Evolutionary conservation across 208 protist genomes (phyloP).

Genomic region (Wallacemonas rigidus): DNA sequence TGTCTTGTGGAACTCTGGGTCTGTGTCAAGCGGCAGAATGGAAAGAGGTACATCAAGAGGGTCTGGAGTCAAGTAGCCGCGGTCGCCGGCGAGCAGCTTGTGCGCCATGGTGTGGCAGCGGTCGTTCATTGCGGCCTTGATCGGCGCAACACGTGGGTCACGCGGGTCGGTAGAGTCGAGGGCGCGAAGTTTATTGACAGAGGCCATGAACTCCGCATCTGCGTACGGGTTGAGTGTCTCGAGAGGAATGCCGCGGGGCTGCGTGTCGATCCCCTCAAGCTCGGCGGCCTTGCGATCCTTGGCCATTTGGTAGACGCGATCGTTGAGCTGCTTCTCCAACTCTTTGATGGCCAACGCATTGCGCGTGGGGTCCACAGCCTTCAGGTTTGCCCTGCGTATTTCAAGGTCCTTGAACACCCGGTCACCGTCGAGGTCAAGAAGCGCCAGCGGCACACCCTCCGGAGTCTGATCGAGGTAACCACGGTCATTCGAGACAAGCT

Average conservation of each 20-base stretch:
- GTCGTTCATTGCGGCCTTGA: constrained; percentile 56
- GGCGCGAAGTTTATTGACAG: constrained; percentile 39
- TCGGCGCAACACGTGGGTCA: constrained; percentile 20
- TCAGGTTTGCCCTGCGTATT: constrained; percentile 52
- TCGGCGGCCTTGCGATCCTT: constrained; percentile 33
- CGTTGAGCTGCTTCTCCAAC: constrained; percentile 43
- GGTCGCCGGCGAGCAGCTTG: constrained; percentile 38
- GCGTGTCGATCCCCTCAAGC: constrained; percentile 41
- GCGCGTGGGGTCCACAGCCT: constrained; percentile 32
- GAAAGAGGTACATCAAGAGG: constrained; percentile 50
- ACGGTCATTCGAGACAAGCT: constrained; percentile 33
- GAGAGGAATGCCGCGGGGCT: constrained; percentile 52
- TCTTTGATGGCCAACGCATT: constrained; percentile 34
- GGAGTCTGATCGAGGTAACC: constrained; percentile 37
- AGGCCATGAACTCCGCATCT: constrained; percentile 35
- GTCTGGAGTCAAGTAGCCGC: constrained; percentile 49
- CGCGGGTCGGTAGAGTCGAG: constrained; percentile 25
- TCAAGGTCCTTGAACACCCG: constrained; percentile 48
- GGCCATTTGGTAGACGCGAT: constrained; percentile 33
- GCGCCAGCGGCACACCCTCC: constrained; percentile 28
- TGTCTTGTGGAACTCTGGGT: constrained; percentile 54
- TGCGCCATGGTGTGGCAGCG: constrained; percentile 44
- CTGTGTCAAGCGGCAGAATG: constrained; percentile 45
- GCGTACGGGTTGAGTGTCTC: constrained; percentile 42
- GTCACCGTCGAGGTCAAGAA: constrained; percentile 36